phyloP scores from a whole-genome alignment of 2,329 filamentous ascomycete genomes.

The Colletotrichum sojae region DNA sequence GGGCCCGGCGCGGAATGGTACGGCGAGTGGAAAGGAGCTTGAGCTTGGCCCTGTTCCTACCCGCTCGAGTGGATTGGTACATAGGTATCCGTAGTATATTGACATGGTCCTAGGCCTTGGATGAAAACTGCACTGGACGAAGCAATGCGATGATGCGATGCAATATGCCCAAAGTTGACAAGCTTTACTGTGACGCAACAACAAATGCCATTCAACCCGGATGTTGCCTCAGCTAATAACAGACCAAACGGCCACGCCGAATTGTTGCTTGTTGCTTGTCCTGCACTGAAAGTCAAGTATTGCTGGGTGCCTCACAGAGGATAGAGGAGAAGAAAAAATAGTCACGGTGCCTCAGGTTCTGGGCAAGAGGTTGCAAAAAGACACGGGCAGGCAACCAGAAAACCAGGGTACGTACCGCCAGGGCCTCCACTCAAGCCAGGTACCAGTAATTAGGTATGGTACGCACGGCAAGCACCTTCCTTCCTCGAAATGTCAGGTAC shows the following conservation, averaged over 20 bases:
- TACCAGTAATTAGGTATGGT: background rate
- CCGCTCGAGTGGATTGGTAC: too few species aligned
- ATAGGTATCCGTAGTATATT: too few species aligned
- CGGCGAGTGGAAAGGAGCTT: slow-evolving; percentile 18
- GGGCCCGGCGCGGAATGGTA: slow-evolving; percentile 30
- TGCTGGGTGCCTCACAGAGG: slow-evolving; percentile 19
- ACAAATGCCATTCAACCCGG: too few species aligned
- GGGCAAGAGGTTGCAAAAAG: background rate
- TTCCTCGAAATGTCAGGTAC: background rate
- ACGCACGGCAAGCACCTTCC: background rate
- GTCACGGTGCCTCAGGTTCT: slow-evolving; percentile 23
- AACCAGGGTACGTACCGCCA: slow-evolving; percentile 6
- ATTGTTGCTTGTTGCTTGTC: background rate
- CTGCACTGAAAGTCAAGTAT: background rate
- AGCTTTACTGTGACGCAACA: too few species aligned
- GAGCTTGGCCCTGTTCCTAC: slow-evolving; percentile 4
- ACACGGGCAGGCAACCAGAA: background rate
- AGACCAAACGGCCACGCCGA: slow-evolving; percentile 15
- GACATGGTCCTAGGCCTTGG: too few species aligned
- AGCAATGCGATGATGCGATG: too few species aligned
- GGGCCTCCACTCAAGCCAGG: background rate
- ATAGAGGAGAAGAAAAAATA: slow-evolving; percentile 1
- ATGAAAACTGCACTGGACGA: too few species aligned
- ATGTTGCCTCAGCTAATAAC: background rate
- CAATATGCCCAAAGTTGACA: too few species aligned